phyloP scores from a whole-genome alignment of 2,329 filamentous ascomycete species.

The Beauveria sp. region DNA sequence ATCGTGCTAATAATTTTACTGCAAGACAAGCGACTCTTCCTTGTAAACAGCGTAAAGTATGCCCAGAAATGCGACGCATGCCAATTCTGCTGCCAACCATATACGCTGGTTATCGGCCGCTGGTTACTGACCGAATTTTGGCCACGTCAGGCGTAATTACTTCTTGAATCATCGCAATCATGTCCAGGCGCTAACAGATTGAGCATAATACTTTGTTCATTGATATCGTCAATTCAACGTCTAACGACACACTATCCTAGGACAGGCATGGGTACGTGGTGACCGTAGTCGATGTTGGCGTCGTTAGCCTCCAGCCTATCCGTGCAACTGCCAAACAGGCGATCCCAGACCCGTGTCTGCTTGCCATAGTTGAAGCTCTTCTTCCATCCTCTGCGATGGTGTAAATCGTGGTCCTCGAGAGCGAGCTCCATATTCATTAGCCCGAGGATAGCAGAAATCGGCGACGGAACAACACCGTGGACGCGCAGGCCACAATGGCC shows the following conservation, averaged over 20 bases:
- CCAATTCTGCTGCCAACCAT: no score
- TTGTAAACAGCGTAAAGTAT: no score
- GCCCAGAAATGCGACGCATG: no score
- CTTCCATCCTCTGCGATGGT: conserved; percentile 30
- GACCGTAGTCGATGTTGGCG: neutral
- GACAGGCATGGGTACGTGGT: neutral
- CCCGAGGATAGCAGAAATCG: conserved; percentile 26
- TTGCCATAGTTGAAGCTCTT: conserved; percentile 6
- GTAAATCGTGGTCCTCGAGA: conserved; percentile 35
- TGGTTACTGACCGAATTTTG: no score
- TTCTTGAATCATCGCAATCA: no score
- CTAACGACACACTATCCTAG: neutral
- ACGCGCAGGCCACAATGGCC: conserved; percentile 33
- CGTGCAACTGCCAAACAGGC: neutral
- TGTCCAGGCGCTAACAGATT: no score
- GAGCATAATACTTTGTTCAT: neutral
- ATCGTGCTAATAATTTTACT: no score
- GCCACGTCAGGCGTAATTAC: no score
- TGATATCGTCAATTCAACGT: neutral
- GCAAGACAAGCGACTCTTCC: no score
- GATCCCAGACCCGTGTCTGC: conserved; percentile 4
- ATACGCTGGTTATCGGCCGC: no score
- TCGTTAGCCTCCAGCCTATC: neutral
- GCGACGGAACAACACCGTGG: conserved; percentile 25
- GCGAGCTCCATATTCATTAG: conserved; percentile 27